Evolutionary conservation across 306 rosid species (phyloP), one percentile per base, ranked within the genome.

Genomic region (Corylus heterophylla): DNA sequence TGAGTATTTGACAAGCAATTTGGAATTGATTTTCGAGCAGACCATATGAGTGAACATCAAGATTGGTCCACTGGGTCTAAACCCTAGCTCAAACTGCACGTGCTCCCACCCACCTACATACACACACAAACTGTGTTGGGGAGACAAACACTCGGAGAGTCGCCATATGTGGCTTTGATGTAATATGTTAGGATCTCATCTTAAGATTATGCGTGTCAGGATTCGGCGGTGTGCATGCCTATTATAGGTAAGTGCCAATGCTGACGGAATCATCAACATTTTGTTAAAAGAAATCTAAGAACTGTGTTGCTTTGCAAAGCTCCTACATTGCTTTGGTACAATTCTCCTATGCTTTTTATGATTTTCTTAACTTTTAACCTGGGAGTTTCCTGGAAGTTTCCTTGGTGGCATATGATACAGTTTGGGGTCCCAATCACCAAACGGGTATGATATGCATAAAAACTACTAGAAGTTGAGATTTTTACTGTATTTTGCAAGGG

Each of bases 341-440:
- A 17, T 54, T 58, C 12, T 74, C 58, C 54, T 64, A 27, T 66
- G 59, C 66, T 63, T n/a, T 22, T 73, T 76, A 47, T 20, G 37
- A 25, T 74, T 67, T 66, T 73, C 73, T 71, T 69, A 48, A 68
- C 75, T 52, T 44, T 63, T 74, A 54, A 76, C 9, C 76, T 49
- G 22, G 74, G 62, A 27, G 71, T 61, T 82, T 78, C 54, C 75
- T 48, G 42, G 55, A 80, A 78, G 54, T 81, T 81, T 84, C 78
- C 83, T 52, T 48, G 54, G 63, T 76, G 22, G 73, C 74, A 68
- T 68, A 47, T 48, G 63, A 59, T n/a, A 54, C 78, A 29, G 64
- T 64, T 83, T 69, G 29, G 3, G 58, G 25, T 75, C 82, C 69
- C 76, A 73, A 61, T 18, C 74, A 81, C 78, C 61, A 20, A 77